These are phyloP conservation scores for Meyerozyma smithsonii DNA, from an alignment of 1,139 yeast genomes.

Conservation along the genomic window DNA sequence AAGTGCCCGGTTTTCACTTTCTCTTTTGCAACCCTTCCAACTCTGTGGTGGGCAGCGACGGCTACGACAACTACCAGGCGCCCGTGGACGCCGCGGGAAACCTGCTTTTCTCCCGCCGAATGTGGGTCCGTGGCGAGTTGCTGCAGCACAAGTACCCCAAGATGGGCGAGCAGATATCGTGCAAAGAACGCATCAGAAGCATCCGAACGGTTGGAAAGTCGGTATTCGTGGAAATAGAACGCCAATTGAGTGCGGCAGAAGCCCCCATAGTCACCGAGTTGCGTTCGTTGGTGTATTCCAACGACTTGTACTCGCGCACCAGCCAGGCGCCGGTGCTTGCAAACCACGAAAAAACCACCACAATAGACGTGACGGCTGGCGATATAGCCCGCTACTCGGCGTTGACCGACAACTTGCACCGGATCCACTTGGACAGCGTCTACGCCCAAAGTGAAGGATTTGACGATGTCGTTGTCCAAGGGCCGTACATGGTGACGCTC, in stretches of 20 bases:
- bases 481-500: slow-evolving; percentile 69
- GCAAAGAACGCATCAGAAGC: slow-evolving; percentile 41
- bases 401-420: slow-evolving; percentile 75
- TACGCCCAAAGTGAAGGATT: slow-evolving; percentile 55
- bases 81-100: slow-evolving; percentile 33
- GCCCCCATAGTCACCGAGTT: slow-evolving; percentile 19
- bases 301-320: slow-evolving; percentile 14
- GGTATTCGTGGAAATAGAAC: slow-evolving; percentile 40
- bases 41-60: slow-evolving; percentile 55
- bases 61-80: slow-evolving; percentile 78
- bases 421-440: slow-evolving; percentile 63
- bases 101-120: slow-evolving; percentile 49
- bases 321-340: slow-evolving; percentile 2
- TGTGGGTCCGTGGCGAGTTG: slow-evolving; percentile 79
- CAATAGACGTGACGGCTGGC: slow-evolving; percentile 15
- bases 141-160: slow-evolving; percentile 22
- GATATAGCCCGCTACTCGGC: slow-evolving; percentile 60
- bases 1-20: slow-evolving; percentile 55
- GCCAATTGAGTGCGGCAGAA: slow-evolving; percentile 24
- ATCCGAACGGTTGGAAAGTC: slow-evolving; percentile 32
- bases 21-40: slow-evolving; percentile 55
- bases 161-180: slow-evolving; percentile 17
- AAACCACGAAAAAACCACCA: slow-evolving; percentile 8
- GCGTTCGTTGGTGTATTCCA: slow-evolving; percentile 35
- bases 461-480: slow-evolving; percentile 65